These are phyloP conservation scores for Ogataea pilisensis DNA, from an alignment of 805 yeast species.

Conservation along the genomic window DNA sequence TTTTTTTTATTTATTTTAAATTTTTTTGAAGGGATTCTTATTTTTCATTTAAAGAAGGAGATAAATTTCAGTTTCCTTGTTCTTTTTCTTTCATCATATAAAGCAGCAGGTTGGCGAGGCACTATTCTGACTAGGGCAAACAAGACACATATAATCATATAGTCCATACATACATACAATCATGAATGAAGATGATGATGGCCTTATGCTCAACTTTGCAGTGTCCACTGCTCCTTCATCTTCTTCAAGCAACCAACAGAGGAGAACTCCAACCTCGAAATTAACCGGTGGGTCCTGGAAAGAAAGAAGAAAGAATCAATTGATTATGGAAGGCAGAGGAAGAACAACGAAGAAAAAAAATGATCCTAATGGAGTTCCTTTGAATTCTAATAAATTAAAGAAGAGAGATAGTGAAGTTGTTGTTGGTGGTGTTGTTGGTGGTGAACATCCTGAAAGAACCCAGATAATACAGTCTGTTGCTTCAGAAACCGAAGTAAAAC, in stretches of 20 bases:
- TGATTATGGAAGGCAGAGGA: conserved; percentile 43
- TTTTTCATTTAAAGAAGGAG: too few species aligned
- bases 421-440: not conserved
- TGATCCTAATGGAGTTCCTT: conserved; percentile 13
- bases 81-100: too few species aligned
- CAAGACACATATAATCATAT: too few species aligned
- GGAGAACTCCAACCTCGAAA: conserved; percentile 28
- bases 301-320: conserved; percentile 64
- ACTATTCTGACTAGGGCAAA: too few species aligned
- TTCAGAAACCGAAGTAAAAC: not conserved
- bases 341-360: conserved; percentile 17
- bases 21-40: conserved; percentile 1
- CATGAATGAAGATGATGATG: conserved; percentile 61
- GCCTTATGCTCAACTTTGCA: conserved; percentile 71
- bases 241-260: conserved; percentile 5
- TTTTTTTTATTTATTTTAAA: conserved; percentile 4
- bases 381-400: conserved; percentile 1
- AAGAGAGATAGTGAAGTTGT: not conserved
- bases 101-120: too few species aligned
- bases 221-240: conserved; percentile 32
- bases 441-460: conserved; percentile 2
- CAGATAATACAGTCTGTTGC: conserved; percentile 5
- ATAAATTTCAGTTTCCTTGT: too few species aligned
- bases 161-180: too few species aligned
- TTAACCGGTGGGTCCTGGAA: conserved; percentile 78